Evolutionary conservation across 805 yeast genomes (phyloP), one percentile per base, ranked within the genome.

Genomic region (Saitoella complicata): DNA sequence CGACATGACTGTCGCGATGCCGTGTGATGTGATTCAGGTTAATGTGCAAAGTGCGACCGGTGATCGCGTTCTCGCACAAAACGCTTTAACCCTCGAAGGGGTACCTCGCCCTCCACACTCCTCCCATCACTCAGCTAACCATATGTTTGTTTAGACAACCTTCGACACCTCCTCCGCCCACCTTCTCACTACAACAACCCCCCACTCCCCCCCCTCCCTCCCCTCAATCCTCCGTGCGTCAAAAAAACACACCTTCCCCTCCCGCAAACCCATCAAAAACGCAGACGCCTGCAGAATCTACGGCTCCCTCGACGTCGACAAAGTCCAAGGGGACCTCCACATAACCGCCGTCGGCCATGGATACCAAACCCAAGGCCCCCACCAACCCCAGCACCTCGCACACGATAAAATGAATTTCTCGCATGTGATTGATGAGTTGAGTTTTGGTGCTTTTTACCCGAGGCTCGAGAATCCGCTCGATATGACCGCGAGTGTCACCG

Each of bases 391-490:
- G 31, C 6, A 39, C 32, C 10, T 49, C 34, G 33, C 47, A 7
- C 42, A 38, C 32, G 43, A 46, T 37, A 62, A 69, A 21, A 62
- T 83, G 47, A 82, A 88, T 56, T 80, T 88, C 58, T 72, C 94
- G 1, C 98, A 91, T 61, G 75, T 75, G 5, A 78, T 91, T 48
- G 73, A 74, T 48, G 97, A 88, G 60, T 74, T 86, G 50, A 85
- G 96, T 7, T 88, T 78, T 62, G 98, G 98, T 9, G 83, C 76
- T 35, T 86, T 80, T 60, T 86, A 76, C 56, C 96, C 98, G 3
- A 80, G 73, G 53, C 69, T 87, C 50, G 71, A 79, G 53, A 88
- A 88, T 57, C 94, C 95, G n/a, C 69, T 91, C 50, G 97, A 91
- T 59, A 69, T 68, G 40, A 78, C 88, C 0, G 80, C 75, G 0